Percentiles rank a stretch among this genome's conserved stretches.
Evolutionary conservation across 2,329 filamentous ascomycete species (phyloP).

Genomic region (Microdochium trichocladiopsis): DNA sequence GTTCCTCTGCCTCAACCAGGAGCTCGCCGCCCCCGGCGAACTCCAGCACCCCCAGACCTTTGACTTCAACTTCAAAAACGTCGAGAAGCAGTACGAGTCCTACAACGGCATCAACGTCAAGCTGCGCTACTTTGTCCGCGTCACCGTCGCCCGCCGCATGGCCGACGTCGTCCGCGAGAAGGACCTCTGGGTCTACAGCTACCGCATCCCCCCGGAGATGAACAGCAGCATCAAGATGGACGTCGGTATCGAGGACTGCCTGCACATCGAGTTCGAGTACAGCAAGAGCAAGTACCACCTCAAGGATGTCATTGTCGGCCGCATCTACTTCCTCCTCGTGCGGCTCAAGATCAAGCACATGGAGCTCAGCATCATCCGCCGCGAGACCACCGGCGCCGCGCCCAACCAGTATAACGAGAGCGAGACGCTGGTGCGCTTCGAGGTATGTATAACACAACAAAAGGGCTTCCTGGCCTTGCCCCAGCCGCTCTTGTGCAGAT

Average conservation of each 20-base stretch:
- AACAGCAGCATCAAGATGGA: constrained; percentile 99
- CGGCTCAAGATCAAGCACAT: constrained; percentile 99
- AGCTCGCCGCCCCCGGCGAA: constrained; percentile 93
- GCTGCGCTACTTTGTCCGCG: constrained; percentile 94
- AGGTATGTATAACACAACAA: constrained; percentile 50
- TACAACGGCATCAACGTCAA: constrained; percentile 99
- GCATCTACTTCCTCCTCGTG: constrained; percentile 97
- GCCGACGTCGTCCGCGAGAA: constrained; percentile 97
- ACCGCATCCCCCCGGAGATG: constrained; percentile 95
- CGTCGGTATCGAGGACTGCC: constrained; percentile 96
- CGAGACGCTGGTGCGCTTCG: constrained; percentile 93
- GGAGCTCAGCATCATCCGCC: constrained; percentile 94
- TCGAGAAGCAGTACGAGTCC: constrained; percentile 99
- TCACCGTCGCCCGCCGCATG: constrained; percentile 95
- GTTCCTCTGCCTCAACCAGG: constrained; percentile 94
- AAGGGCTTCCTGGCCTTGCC: no score
- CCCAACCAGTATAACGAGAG: constrained; percentile 99
- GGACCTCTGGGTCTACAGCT: constrained; percentile 99
- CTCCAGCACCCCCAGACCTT: constrained; percentile 98
- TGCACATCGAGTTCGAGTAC: constrained; percentile 99
- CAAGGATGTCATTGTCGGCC: constrained; percentile 96
- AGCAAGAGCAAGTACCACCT: constrained; percentile 99
- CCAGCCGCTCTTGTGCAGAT: background rate
- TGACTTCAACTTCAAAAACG: constrained; percentile 99
- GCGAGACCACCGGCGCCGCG: constrained; percentile 92